Evolutionary conservation across 257 asterid species (phyloP).

Genomic region (Paulownia fortunei): DNA sequence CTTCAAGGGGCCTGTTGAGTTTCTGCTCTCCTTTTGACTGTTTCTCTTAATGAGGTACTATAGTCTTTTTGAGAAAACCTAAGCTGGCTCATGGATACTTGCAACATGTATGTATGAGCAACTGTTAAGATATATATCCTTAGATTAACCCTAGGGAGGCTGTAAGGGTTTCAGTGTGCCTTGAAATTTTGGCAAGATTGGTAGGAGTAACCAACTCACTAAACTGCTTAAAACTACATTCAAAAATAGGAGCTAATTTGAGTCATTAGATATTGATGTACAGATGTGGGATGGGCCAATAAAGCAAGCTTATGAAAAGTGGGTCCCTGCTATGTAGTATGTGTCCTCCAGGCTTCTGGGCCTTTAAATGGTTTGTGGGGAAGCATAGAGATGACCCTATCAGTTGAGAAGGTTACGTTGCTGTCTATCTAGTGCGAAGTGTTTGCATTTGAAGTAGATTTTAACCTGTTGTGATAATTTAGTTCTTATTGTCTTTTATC

Average conservation of each 20-base stretch:
- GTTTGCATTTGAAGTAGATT: background rate
- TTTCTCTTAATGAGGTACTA: background rate
- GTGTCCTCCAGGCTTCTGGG: background rate
- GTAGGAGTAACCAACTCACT: background rate
- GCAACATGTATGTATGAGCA: background rate
- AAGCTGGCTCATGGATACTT: background rate
- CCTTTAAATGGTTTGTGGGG: background rate
- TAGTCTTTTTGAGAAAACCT: background rate
- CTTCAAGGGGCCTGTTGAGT: background rate
- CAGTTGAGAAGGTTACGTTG: background rate
- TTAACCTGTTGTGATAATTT: background rate
- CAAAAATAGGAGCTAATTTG: background rate
- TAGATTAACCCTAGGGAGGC: background rate
- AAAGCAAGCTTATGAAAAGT: background rate
- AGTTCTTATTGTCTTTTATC: background rate
- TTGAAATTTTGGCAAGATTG: background rate
- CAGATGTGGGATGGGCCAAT: background rate
- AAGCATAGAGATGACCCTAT: background rate
- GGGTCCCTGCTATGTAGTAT: background rate
- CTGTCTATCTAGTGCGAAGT: background rate
- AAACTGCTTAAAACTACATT: background rate
- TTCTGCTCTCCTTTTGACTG: background rate
- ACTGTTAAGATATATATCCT: background rate
- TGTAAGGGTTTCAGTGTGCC: background rate
- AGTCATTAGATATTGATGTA: background rate